Conservation (phyloP, 1,284 basidiomycete genomes). For the Malassezia globosa region DNA sequence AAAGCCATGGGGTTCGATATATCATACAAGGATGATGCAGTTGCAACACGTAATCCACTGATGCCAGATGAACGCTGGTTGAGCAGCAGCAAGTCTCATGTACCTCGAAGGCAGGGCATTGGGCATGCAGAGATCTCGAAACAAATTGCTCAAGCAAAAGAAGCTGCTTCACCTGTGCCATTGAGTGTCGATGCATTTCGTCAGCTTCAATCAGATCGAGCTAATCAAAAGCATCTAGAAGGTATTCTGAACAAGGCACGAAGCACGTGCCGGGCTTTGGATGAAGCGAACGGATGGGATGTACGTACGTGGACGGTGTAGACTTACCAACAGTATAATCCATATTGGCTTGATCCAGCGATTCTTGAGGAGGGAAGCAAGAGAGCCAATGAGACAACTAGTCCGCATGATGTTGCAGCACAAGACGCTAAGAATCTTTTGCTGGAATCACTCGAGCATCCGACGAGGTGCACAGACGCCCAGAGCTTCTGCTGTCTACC, state of each 20-base stretch:
- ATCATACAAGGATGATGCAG: conserved; percentile 15
- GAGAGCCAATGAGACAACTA: too few species aligned
- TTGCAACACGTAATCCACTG: conserved; percentile 14
- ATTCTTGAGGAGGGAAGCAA: too few species aligned
- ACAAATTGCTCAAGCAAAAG: neutral
- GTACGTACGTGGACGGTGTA: too few species aligned
- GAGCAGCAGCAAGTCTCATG: conserved; percentile 1
- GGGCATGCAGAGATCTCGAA: conserved; percentile 8
- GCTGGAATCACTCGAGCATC: conserved; percentile 10
- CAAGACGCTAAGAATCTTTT: too few species aligned
- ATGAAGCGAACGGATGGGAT: conserved; percentile 14
- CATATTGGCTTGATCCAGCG: conserved; percentile 25
- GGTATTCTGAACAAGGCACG: conserved; percentile 21
- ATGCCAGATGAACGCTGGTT: conserved; percentile 29
- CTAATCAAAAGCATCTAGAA: conserved; percentile 17
- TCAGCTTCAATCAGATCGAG: conserved; percentile 12
- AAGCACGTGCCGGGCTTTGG: conserved; percentile 21
- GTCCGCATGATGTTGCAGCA: too few species aligned
- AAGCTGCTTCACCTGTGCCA: conserved; percentile 6
- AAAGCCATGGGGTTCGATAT: conserved; percentile 28
- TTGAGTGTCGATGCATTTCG: conserved; percentile 5
- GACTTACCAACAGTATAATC: too few species aligned
- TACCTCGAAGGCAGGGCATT: conserved; percentile 18
- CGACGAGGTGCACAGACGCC: conserved; percentile 8
- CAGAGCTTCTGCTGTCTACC: conserved; percentile 6